Evolutionary conservation across 1,284 basidiomycete species (phyloP), one percentile per base, ranked within the genome.

Genomic region (Ganoderma sinense): DNA sequence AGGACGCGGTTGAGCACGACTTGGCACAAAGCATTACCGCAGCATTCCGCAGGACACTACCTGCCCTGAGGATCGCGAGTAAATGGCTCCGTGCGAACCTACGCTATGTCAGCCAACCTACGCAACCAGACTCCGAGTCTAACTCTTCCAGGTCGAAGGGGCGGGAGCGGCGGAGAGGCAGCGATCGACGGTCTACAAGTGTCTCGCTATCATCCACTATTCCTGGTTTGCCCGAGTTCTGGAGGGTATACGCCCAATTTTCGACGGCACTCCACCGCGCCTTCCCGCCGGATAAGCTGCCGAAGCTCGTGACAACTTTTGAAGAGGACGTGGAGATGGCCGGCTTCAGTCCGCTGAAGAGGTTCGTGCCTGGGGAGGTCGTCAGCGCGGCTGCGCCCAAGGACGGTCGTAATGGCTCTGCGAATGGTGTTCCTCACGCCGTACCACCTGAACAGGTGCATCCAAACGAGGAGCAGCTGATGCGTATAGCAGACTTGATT

Each of bases 381-480:
- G 77, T 75, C 53, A 73, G 75, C 8, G 79, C 82, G 77, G 74
- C 73, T 23, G 70, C 67, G 36, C 71, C 43, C 51, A 77, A 62
- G 73, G 71, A 65, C 14, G 67, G 51, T 6, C 62, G 55, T 7
- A 70, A 31, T 40, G 72, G 68, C 20, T 29, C 65, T 10, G 20
- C 55, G 4, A 71, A 31, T 43, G 36, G 48, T 10, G 64, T 18
- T 26, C 20, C 64, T 18, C 69, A 73, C 14, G 56, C 58, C 10
- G 65, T 68, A 48, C 68, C 77, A 13, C 79, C 82, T 62, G 88
- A 89, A 67, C 87, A 89, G 67, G 91, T 93, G 10, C 97, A 98
- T 82, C 97, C 97, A 2, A 98, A 98, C 75, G 96, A 96, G 75
- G 96, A 97, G 83, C 94, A 97, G 76, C 83, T 98, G 62, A 97